These are phyloP conservation scores for Pholiota adiposa DNA, from an alignment of 1,284 basidiomycete genomes.

Conservation along the genomic window DNA sequence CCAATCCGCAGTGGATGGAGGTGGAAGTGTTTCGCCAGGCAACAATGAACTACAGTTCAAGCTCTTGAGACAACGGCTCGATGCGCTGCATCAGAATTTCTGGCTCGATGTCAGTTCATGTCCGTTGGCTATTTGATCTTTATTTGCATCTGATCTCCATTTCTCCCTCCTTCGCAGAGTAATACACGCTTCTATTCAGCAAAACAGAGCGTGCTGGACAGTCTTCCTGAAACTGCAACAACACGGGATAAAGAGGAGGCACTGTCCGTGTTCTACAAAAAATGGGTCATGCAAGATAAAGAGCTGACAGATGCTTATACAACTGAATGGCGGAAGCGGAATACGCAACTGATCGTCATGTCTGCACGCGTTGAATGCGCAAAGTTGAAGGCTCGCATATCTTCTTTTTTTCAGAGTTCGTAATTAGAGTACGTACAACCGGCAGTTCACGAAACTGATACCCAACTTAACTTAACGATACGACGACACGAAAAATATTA, in stretches of 20 bases:
- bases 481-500: background rate
- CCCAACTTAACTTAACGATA: background rate
- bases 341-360: slow-evolving; percentile 44
- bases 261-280: slow-evolving; percentile 69
- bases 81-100: slow-evolving; percentile 73
- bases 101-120: slow-evolving; percentile 69
- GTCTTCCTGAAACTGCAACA: slow-evolving; percentile 54
- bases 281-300: slow-evolving; percentile 73
- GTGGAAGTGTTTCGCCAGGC: slow-evolving; percentile 29
- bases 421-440: slow-evolving; percentile 3
- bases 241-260: slow-evolving; percentile 62
- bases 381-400: slow-evolving; percentile 16
- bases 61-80: slow-evolving; percentile 67
- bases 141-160: background rate
- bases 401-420: slow-evolving; percentile 13
- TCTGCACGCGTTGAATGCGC: slow-evolving; percentile 24
- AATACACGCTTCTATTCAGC: slow-evolving; percentile 74
- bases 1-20: slow-evolving; percentile 32
- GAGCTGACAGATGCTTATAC: slow-evolving; percentile 60
- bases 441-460: background rate
- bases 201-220: slow-evolving; percentile 58
- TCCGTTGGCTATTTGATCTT: background rate
- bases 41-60: slow-evolving; percentile 68
- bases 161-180: slow-evolving; percentile 48
- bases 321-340: slow-evolving; percentile 64